phyloP scores from a whole-genome alignment of 2,329 filamentous ascomycete genomes.

The Calonectria pteridis region DNA sequence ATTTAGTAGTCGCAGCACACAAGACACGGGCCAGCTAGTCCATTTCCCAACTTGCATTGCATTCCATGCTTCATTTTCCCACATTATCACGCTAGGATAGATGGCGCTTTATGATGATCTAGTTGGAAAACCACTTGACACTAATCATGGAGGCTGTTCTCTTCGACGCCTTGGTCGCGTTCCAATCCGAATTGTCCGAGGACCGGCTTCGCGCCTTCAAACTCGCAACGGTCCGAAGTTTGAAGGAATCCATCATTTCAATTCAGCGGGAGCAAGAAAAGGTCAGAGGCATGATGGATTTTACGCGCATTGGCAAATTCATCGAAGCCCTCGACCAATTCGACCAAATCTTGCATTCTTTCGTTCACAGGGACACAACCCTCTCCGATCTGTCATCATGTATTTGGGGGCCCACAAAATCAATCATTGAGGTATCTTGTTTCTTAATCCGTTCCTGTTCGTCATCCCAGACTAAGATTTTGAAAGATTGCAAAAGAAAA shows the following conservation, averaged over 20 bases:
- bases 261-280: slow-evolving; percentile 21
- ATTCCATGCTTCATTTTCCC: neutral
- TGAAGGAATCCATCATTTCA: neutral
- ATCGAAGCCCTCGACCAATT: neutral
- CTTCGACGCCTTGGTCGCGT: neutral
- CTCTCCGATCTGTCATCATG: neutral
- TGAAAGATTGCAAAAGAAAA: slow-evolving; percentile 4
- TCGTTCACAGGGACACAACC: neutral
- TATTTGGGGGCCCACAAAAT: slow-evolving; percentile 15
- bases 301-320: neutral
- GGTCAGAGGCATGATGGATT: slow-evolving; percentile 11
- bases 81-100: too few relatives aligned
- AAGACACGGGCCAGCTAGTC: neutral
- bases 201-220: neutral
- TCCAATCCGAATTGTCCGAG: neutral
- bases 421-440: slow-evolving; percentile 1
- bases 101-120: too few relatives aligned
- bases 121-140: too few relatives aligned
- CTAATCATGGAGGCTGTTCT: neutral
- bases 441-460: too few relatives aligned
- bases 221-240: neutral
- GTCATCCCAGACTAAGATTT: neutral
- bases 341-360: neutral
- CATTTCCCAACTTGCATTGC: neutral
- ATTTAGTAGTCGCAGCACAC: neutral